Conservation (phyloP, 2,329 filamentous ascomycete species). For the Pyrenophora teres region DNA sequence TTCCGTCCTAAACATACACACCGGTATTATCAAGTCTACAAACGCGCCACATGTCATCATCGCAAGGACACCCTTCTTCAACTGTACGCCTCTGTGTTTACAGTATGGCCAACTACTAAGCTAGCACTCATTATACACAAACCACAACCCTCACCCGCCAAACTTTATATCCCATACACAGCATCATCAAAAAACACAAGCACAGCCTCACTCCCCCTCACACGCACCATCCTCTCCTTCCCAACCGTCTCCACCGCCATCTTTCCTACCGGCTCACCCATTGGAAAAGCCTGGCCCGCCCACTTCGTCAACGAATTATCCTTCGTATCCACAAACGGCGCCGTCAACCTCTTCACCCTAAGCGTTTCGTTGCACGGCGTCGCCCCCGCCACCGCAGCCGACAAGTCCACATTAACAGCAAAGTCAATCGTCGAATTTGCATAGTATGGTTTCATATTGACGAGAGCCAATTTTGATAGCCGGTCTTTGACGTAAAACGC, state of each 20-base stretch:
- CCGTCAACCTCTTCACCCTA: slow-evolving; percentile 1
- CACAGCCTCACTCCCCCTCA: slow-evolving; percentile 13
- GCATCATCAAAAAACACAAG: slow-evolving; percentile 10
- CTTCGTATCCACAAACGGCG: slow-evolving; percentile 7
- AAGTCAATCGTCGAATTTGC: slow-evolving; percentile 5
- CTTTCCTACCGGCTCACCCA: slow-evolving; percentile 7
- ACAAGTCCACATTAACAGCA: slow-evolving; percentile 1
- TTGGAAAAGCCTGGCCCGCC: slow-evolving; percentile 13
- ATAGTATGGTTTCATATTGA: slow-evolving; percentile 17
- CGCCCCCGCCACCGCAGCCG: neutral
- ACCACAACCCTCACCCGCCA: too few relatives aligned
- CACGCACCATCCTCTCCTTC: neutral
- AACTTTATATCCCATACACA: slow-evolving; percentile 5
- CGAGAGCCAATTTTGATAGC: slow-evolving; percentile 9
- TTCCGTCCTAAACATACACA: too few relatives aligned
- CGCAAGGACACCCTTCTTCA: too few relatives aligned
- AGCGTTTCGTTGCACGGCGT: neutral
- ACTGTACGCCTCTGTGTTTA: too few relatives aligned
- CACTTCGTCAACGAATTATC: slow-evolving; percentile 4
- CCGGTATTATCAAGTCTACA: too few relatives aligned
- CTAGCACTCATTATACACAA: too few relatives aligned
- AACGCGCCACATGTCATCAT: too few relatives aligned
- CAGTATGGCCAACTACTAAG: too few relatives aligned
- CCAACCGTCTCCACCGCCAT: slow-evolving; percentile 7
- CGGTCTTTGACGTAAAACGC: slow-evolving; percentile 12